phyloP scores from a whole-genome alignment of 2,329 filamentous ascomycete genomes.

The Botrytis galanthina region DNA sequence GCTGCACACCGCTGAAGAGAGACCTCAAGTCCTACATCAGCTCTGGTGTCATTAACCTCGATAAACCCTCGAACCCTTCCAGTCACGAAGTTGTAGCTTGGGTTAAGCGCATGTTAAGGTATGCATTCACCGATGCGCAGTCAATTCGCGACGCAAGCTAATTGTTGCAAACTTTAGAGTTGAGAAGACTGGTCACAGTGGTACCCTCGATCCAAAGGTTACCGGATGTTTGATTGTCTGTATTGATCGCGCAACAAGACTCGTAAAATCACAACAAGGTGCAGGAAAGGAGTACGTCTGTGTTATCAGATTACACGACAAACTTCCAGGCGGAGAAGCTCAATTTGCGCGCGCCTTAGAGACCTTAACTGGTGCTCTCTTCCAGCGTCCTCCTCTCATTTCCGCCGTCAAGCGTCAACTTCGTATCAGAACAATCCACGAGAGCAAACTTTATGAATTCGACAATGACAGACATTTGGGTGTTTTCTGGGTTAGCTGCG shows the following conservation, averaged over 20 bases:
- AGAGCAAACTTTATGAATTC: slow-evolving; percentile 95
- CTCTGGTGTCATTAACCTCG: slow-evolving; percentile 96
- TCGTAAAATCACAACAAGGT: slow-evolving; percentile 98
- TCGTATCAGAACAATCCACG: slow-evolving; percentile 95
- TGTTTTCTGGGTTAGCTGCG: slow-evolving; percentile 99
- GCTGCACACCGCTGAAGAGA: slow-evolving; percentile 86
- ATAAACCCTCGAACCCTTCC: slow-evolving; percentile 96
- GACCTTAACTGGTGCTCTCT: slow-evolving; percentile 92
- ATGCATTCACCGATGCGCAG: slow-evolving; percentile 37
- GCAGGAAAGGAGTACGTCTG: slow-evolving; percentile 99
- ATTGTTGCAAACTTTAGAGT: slow-evolving; percentile 51
- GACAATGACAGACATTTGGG: slow-evolving; percentile 97
- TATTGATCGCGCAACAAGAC: slow-evolving; percentile 92
- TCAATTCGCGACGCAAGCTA: slow-evolving; percentile 16
- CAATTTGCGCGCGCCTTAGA: slow-evolving; percentile 93
- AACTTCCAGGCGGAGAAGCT: slow-evolving; percentile 86
- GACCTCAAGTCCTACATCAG: slow-evolving; percentile 97
- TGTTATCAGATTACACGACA: slow-evolving; percentile 93
- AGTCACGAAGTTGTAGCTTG: slow-evolving; percentile 98
- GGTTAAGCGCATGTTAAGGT: slow-evolving; percentile 97
- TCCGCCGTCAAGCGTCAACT: slow-evolving; percentile 98
- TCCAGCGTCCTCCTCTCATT: slow-evolving; percentile 95
- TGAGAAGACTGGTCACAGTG: slow-evolving; percentile 97
- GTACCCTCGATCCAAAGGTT: slow-evolving; percentile 97
- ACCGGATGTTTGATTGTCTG: slow-evolving; percentile 94